Conservation (phyloP, 2,329 filamentous ascomycete species). For the Claviceps sp. region DNA sequence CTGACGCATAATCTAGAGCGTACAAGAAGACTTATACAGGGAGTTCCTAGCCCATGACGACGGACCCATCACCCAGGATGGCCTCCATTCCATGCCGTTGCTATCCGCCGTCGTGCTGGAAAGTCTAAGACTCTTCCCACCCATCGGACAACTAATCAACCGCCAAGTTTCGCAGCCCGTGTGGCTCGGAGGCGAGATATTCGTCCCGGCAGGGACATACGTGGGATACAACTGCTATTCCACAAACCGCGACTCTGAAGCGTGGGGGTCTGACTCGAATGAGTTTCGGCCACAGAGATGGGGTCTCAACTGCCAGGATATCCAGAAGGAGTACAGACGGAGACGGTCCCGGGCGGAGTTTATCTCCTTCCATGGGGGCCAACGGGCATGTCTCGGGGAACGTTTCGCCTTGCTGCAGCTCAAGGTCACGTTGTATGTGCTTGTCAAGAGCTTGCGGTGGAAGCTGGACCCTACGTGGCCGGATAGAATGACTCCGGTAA, state of each 20-base stretch:
- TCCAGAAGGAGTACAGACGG: constrained; percentile 20
- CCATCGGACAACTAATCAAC: constrained; percentile 36
- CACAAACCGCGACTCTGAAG: constrained; percentile 20
- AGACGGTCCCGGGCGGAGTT: constrained; percentile 24
- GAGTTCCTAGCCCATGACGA: constrained; percentile 16
- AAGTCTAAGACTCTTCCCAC: constrained; percentile 32
- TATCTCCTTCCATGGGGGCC: constrained; percentile 28
- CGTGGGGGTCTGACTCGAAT: constrained; percentile 21
- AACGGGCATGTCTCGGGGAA: constrained; percentile 26
- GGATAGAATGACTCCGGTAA: constrained; percentile 21
- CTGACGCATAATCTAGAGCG: constrained; percentile 7
- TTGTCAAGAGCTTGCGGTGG: constrained; percentile 18
- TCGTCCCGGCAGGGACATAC: constrained; percentile 23
- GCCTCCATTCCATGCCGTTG: constrained; percentile 22
- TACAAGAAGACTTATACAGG: constrained; percentile 18
- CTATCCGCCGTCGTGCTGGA: constrained; percentile 32
- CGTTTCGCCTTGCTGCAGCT: constrained; percentile 25
- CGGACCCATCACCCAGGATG: constrained; percentile 7
- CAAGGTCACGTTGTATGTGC: constrained; percentile 19
- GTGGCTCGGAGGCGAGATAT: constrained; percentile 16
- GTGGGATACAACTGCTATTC: constrained; percentile 28
- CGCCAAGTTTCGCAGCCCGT: constrained; percentile 18
- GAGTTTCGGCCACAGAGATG: constrained; percentile 26
- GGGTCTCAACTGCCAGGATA: constrained; percentile 20
- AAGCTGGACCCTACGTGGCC: constrained; percentile 18